Evolutionary conservation across 768 basidiomycete species (phyloP), one percentile per base, ranked within the genome.

Genomic region (Mrakia blollopis): DNA sequence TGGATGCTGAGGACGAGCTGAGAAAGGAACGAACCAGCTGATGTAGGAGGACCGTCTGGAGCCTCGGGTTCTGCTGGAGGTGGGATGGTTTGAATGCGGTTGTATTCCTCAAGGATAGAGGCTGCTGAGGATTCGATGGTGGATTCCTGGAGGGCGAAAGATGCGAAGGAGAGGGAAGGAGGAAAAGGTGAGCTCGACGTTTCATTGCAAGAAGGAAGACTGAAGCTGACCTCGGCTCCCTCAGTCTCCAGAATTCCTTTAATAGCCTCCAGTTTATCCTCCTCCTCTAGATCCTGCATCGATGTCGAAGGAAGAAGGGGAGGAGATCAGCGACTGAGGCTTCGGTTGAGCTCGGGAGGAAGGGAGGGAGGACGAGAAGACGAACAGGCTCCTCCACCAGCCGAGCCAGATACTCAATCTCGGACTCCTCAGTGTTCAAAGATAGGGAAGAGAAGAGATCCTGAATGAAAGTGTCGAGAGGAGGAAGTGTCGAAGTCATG

Each of bases 191-290:
- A 39, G 69, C 32, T 77, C 69, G 70, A 61, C 62, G 28, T 60
- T 60, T 16, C 52, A 11, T 3, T 21, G 28, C 0, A 18, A 23
- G 32, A 28, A 21, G 52, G 0, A 28, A 32, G 32, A 39, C 8
- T 1, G 13, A 21, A 14, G 30, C 76, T 60, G 2, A 78, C 77
- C 73, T 74, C 77, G 25, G 54, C 65, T 23, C 77, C 77, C 44
- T 78, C 72, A 0, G 32, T 63, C 28, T 78, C 77, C 5, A 78
- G 60, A 2, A 78, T 74, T 25, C 77, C 72, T 23, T 70, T 74
- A 57, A 78, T n/a, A 8, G 77, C 77, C 41, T 78, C 77, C 32
- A 78, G 47, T n/a, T 78, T 78, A 41, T 78, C 77, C 39, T 78
- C 77, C 13, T 78, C 77, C 47, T 78, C 77, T 4, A 78, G 69